Base-by-base conservation (phyloP, 1,284 basidiomycete genomes). In the Papiliotrema flavescens region DNA sequence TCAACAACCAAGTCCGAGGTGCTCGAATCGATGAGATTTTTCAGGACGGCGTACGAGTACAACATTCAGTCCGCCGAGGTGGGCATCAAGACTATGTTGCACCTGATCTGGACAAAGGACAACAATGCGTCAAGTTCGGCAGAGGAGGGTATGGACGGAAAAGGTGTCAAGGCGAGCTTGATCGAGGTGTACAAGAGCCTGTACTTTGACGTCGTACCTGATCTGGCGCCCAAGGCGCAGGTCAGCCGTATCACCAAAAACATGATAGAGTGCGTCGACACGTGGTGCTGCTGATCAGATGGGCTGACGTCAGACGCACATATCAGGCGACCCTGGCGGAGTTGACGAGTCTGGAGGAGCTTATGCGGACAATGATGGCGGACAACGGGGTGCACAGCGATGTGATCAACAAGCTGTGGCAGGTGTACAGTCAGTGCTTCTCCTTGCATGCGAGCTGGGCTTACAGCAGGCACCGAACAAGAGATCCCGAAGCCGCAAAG, bases 21-120 rank as follows among this genome's bases (percentile, higher is more conserved):
- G 0, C 79, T 98, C 58, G 95, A 98, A 74, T 83, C 89, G 11
- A 98, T 98, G 80, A 89, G 96, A 51, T 98, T 97, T 76, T 98
- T 95, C 83, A 82, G 87, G 51, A 83, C 89, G 9, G 85, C 89
- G 0, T 83, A 87, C 69, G 88, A 88, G 70, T 97, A 96, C 75
- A 81, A 89, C 65, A 83, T 98, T 51, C 81, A 85, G 20, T 83
- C 83, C 34, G 86, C 90, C 7, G 84, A 87, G 72, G 87, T 89
- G 60, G 54, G 81, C 52, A 87, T 99, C 67, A 92, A 89, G 78
- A 89, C 87, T 69, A 98, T 98, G 95, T 74, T 99, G 6, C 96
- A 98, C 76, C 81, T 99, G 36, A 91, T 99, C 66, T 98, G 96
- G 96, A 84, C 85, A 14, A 98, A 98, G 72, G 95, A 98, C 73